phyloP scores from a whole-genome alignment of 2,329 filamentous ascomycete genomes.

The Botrytis medusae region DNA sequence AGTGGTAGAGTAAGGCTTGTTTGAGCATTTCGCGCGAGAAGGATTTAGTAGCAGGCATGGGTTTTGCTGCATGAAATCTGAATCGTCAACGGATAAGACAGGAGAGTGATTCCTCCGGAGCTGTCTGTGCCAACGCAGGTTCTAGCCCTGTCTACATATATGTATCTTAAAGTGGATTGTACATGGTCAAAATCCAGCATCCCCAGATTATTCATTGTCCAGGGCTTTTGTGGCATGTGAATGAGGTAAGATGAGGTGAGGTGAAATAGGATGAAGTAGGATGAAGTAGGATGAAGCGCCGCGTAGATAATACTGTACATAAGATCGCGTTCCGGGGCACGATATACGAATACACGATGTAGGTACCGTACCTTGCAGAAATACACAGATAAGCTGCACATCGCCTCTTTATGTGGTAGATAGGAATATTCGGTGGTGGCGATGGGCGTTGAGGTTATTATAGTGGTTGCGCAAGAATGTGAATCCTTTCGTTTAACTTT shows the following conservation, averaged over 20 bases:
- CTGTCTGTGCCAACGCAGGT: background rate
- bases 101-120: background rate
- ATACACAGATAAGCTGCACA: background rate
- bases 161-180: background rate
- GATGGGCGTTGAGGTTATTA: background rate
- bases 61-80: constrained; percentile 17
- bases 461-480: background rate
- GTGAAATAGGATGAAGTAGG: background rate
- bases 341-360: background rate
- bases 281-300: background rate
- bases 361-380: constrained; percentile 1
- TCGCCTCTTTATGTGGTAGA: background rate
- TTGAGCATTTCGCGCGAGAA: constrained; percentile 12
- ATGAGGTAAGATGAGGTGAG: background rate
- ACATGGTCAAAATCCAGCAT: background rate
- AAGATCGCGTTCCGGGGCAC: background rate
- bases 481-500: constrained; percentile 14
- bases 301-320: background rate
- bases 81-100: background rate
- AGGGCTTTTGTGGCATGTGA: background rate
- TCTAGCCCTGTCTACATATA: background rate
- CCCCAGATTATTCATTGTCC: constrained; percentile 1
- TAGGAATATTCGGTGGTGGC: background rate
- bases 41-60: constrained; percentile 13
- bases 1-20: background rate